Base-by-base conservation (phyloP, 2,329 filamentous ascomycete species). In the Venturia asperata region DNA sequence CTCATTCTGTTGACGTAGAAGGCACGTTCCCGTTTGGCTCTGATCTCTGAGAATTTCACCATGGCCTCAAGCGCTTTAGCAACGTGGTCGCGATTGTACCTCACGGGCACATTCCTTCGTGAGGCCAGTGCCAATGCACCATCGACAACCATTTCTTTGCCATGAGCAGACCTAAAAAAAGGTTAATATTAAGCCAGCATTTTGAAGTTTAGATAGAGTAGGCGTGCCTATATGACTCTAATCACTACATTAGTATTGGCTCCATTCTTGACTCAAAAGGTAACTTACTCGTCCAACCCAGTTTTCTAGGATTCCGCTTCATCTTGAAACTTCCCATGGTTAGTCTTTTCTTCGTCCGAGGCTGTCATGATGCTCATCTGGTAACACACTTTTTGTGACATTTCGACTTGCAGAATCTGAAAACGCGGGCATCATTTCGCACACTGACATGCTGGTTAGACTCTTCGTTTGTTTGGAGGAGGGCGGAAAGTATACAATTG, bases 261-360 rank as follows among this genome's bases (percentile, higher is more conserved):
- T 34, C 30, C 6, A 34, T 34, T 34, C 30, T n/a, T n/a, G n/a
- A 6, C 30, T 34, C 3, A 19, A 47, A 7, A 9, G 45, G 84
- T 92, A 93, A 63, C 91, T 87, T 83, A 34, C 97, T 96, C 68
- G 93, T 97, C 94, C 93, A 97, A 79, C 92, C 94, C 71, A 97
- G 85, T 70, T 97, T 96, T 76, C 93, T 87, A 43, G 93, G 92
- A 80, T 97, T 97, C 70, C 94, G 88, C 89, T 96, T 96, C 91
- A 96, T 96, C 80, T 95, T 94, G 85, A 95, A 96, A 11, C 21
- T 34, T 34, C 30, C 6, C 30, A 34, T 34, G 30, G 30, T 41
- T 41, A 41, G 39, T 15, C 39, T 10, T 11, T 41, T 41, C 10
- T 41, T 15, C 9, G 4, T 34, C 30, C 6, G 30, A 34, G 30